These are phyloP conservation scores for Akanthomyces lecanii DNA, from an alignment of 2,329 filamentous ascomycete species.

Conservation along the genomic window DNA sequence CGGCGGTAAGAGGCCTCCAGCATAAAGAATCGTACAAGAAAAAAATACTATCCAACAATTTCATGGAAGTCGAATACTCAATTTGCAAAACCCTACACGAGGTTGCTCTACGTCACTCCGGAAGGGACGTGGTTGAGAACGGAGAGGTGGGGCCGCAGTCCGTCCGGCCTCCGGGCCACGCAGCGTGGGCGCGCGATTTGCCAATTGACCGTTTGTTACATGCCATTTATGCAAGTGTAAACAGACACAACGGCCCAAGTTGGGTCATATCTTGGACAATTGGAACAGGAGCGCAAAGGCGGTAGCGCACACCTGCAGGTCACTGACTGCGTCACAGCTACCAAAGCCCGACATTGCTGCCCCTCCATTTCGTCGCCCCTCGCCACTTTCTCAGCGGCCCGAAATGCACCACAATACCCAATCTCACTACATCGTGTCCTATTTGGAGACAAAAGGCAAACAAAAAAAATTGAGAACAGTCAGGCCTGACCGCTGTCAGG, in stretches of 20 bases:
- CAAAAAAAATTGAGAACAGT: neutral
- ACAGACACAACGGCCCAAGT: too few species aligned
- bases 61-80: neutral
- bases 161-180: neutral
- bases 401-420: neutral
- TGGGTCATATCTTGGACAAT: too few species aligned
- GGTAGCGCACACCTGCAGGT: neutral
- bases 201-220: too few species aligned
- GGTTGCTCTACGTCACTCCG: neutral
- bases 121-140: neutral
- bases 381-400: neutral
- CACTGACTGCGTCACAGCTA: neutral
- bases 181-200: too few species aligned
- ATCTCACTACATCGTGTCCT: neutral
- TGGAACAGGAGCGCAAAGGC: too few species aligned
- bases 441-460: neutral
- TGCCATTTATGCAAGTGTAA: too few species aligned
- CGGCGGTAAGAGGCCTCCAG: neutral
- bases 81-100: neutral
- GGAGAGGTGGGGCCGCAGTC: neutral
- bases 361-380: neutral
- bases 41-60: too few species aligned
- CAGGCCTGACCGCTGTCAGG: slow-evolving; percentile 6
- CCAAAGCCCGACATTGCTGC: neutral
- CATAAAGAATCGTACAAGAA: neutral